A percentile compares a stretch with the other conserved stretches of the same genome.
phyloP scores from a whole-genome alignment of 2,329 filamentous ascomycete genomes.

The Trichoderma asperellum region DNA sequence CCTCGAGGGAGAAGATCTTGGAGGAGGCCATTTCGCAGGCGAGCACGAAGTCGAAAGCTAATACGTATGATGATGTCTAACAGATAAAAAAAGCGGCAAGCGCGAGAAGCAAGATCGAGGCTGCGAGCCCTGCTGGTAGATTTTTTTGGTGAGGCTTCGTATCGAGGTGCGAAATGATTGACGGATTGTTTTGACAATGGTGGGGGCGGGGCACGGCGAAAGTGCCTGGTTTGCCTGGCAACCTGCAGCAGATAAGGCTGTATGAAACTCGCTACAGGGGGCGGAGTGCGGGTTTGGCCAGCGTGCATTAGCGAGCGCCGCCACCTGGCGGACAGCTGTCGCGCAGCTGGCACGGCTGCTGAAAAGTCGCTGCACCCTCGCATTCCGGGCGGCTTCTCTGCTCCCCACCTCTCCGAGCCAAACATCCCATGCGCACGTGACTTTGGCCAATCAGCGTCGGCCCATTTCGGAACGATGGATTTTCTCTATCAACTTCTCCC shows the following conservation, averaged over 20 bases:
- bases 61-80: conserved; percentile 14
- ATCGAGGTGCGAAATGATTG: conserved; percentile 19
- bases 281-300: neutral
- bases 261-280: neutral
- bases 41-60: conserved; percentile 19
- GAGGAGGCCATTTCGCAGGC: conserved; percentile 40
- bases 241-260: conserved; percentile 29
- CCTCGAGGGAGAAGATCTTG: conserved; percentile 81
- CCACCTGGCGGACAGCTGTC: conserved; percentile 10
- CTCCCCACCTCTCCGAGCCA: conserved; percentile 18
- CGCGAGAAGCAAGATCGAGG: conserved; percentile 13
- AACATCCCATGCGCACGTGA: conserved; percentile 41
- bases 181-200: conserved; percentile 31
- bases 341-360: conserved; percentile 1
- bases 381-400: neutral
- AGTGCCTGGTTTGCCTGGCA: conserved; percentile 29
- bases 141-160: conserved; percentile 21
- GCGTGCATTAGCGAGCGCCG: neutral
- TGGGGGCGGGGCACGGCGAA: conserved; percentile 39
- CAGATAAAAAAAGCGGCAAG: neutral
- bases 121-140: conserved; percentile 18
- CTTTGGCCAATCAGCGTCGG: conserved; percentile 47
- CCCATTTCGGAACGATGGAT: conserved; percentile 51
- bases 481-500: conserved; percentile 48
- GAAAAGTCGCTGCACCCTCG: neutral